Base-by-base conservation (phyloP, 345 rosid genomes). In the Pugionium cornutum region DNA sequence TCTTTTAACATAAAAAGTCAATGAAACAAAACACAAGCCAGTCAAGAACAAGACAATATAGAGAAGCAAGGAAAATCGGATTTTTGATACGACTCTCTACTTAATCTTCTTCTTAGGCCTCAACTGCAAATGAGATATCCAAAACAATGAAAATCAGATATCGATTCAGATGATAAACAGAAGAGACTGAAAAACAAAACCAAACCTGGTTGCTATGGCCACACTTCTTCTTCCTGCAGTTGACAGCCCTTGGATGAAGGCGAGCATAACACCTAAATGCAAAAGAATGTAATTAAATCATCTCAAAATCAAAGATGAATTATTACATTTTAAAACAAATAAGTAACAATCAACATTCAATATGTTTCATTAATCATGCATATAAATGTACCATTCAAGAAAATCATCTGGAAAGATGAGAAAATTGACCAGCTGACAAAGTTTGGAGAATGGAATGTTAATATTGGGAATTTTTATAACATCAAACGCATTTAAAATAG, bases 81-180 rank as follows among this genome's bases (percentile, higher is more conserved):
- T 50, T 9, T 9, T 68, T 53, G 54, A 48, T 7, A 29, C 3
- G 8, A 7, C 56, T 66, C 56, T 66, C 68, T 72, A 87, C 86
- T 84, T 84, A 80, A 84, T 87, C 88, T 87, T 87, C 97, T 91
- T 91, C 89, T 88, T 91, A 3, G 98, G 95, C 95, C 98, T 92
- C 95, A 92, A 75, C 97, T 92, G 89, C 80, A 80, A 58, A 27
- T 10, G 6, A 45, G 4, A 53, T 2, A 5, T 4, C 2, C 4
- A 52, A 29, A 2, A 25, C 8, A 26, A 47, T 1, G 1, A 46
- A 9, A 29, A 1, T 41, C 2, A 59, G 11, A 46, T 9, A 2
- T 4, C 0, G 1, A 25, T 29, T 2, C 18, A 28, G 2, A 39
- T 2, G 0, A 3, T 2, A 7, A 40, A 7, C 44, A 37, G 7